Evolutionary conservation across 1,284 basidiomycete genomes (phyloP).

Genomic region (Trichosporon ovoides): DNA sequence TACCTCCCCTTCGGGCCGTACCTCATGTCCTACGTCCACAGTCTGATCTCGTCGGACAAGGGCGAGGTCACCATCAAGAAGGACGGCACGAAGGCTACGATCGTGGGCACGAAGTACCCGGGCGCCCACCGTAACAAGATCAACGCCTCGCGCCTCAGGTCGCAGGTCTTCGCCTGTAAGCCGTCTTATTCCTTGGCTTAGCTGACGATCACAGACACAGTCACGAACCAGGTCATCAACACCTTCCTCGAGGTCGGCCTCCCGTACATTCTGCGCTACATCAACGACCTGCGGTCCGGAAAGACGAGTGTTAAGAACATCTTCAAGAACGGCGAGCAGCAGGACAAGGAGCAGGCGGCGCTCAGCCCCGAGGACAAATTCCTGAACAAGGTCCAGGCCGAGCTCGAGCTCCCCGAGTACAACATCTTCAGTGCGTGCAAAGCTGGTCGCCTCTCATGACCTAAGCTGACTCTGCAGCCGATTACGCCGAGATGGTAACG

Average conservation of each 20-base stretch:
- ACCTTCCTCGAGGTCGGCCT: slow-evolving; percentile 78
- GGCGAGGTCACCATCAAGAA: slow-evolving; percentile 5
- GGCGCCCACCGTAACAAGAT: slow-evolving; percentile 29
- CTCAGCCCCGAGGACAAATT: slow-evolving; percentile 36
- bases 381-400: slow-evolving; percentile 67
- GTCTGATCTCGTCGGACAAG: slow-evolving; percentile 35
- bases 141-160: slow-evolving; percentile 64
- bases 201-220: slow-evolving; percentile 56
- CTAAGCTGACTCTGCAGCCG: slow-evolving; percentile 49
- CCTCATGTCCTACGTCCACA: slow-evolving; percentile 62
- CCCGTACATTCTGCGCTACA: slow-evolving; percentile 67
- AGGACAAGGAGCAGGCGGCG: background rate
- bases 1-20: slow-evolving; percentile 86
- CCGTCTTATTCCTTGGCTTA: background rate
- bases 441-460: background rate
- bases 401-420: slow-evolving; percentile 77
- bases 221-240: slow-evolving; percentile 83
- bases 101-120: background rate
- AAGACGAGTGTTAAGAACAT: slow-evolving; percentile 36
- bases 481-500: slow-evolving; percentile 94
- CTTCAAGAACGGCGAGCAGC: slow-evolving; percentile 7
- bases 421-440: slow-evolving; percentile 57
- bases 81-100: background rate
- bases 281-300: slow-evolving; percentile 55
- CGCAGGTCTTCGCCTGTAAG: slow-evolving; percentile 79